phyloP scores from a whole-genome alignment of 306 rosid genomes.

The Hippophae tibetana region DNA sequence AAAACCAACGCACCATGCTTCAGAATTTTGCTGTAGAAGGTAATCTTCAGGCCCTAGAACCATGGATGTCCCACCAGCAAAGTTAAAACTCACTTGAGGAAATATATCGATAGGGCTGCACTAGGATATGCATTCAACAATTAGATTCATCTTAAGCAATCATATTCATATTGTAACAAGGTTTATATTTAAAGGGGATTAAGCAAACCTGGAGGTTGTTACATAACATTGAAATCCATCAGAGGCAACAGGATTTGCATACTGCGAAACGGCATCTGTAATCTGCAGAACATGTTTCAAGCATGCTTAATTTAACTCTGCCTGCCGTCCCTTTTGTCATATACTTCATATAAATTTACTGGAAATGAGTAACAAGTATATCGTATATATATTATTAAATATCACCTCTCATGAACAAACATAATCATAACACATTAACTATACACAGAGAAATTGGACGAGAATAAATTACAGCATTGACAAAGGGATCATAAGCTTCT shows the following conservation, averaged over 20 bases:
- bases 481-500: slow-evolving; percentile 58
- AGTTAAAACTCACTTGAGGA: slow-evolving; percentile 62
- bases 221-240: slow-evolving; percentile 48
- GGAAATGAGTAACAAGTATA: background rate
- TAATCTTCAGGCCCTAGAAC: slow-evolving; percentile 56
- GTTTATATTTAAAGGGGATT: background rate
- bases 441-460: slow-evolving; percentile 8
- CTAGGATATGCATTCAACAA: background rate
- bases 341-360: background rate
- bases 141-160: background rate
- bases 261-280: slow-evolving; percentile 39
- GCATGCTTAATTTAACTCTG: background rate
- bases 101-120: slow-evolving; percentile 42
- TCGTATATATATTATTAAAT: background rate
- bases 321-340: background rate
- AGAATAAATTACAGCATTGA: slow-evolving; percentile 48
- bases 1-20: slow-evolving; percentile 72
- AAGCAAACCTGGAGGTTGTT: slow-evolving; percentile 38
- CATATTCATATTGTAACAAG: background rate
- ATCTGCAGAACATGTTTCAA: slow-evolving; percentile 31
- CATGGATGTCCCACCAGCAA: slow-evolving; percentile 57
- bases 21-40: slow-evolving; percentile 52
- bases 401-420: background rate
- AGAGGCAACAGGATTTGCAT: slow-evolving; percentile 32
- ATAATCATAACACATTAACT: slow-evolving; percentile 9